These are phyloP conservation scores for Boechera stricta DNA, from an alignment of 345 rosid species.

Conservation along the genomic window DNA sequence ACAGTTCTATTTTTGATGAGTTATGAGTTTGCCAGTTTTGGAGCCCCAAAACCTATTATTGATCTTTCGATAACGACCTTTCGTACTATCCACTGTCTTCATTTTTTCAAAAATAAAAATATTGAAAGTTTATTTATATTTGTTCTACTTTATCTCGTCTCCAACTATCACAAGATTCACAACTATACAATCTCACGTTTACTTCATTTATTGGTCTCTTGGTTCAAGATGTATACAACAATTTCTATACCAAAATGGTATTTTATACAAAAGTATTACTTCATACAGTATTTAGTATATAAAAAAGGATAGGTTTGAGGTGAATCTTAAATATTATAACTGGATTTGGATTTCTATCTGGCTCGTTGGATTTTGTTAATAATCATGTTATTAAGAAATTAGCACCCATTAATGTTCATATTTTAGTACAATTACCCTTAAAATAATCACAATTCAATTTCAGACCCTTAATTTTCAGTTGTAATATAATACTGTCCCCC, in stretches of 20 bases:
- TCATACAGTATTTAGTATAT: neutral
- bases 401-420: neutral
- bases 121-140: neutral
- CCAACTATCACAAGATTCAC: slow-evolving; percentile 18
- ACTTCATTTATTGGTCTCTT: slow-evolving; percentile 22
- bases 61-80: slow-evolving; percentile 45
- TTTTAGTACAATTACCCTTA: neutral
- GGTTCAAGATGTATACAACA: slow-evolving; percentile 7
- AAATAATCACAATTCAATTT: neutral
- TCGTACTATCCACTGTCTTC: slow-evolving; percentile 41
- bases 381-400: no score
- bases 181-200: slow-evolving; percentile 2
- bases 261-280: no score
- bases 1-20: slow-evolving; percentile 44
- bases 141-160: slow-evolving; percentile 7
- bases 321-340: neutral
- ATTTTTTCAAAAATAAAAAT: neutral
- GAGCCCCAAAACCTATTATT: slow-evolving; percentile 49
- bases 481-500: no score
- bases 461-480: neutral
- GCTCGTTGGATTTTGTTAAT: neutral
- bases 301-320: slow-evolving; percentile 11
- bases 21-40: slow-evolving; percentile 42
- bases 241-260: no score
- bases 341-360: slow-evolving; percentile 8